Evolutionary conservation across 2,329 filamentous ascomycete species (phyloP), one percentile per base, ranked within the genome.

Genomic region (Colletotrichum destructivum): DNA sequence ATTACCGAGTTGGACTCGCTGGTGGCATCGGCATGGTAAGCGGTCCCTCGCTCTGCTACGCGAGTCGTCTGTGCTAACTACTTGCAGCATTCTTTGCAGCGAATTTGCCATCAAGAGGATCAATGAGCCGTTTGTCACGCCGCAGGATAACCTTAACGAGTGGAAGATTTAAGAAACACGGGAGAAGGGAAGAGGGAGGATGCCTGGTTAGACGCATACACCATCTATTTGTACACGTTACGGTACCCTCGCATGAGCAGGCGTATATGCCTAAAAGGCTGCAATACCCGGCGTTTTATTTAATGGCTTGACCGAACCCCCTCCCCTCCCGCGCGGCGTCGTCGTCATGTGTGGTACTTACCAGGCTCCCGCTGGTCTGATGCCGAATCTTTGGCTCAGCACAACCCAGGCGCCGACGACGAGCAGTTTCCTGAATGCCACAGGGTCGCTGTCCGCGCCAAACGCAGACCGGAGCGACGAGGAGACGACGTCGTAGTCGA

Each of bases 21-120:
- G 76, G 93, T 99, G 73, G 96, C 95, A 55, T 93, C 93, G 71
- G 91, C 94, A 79, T 99, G 95, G 94, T 97, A 82, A 82, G 87
- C 83, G 63, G 8, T 3, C 62, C 46, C 66, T 62, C 46, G 13
- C 5, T 23, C 42, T 5, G 4, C n/a, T 26, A 23, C 18, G 38
- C 55, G 21, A 26, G 11, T 18, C 7, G 11, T n/a, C 7, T 4
- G 2, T 62, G 66, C 77, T 81, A 73, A 79, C 71, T 13, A 51
- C 66, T 23, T 57, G 38, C 76, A 96, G 95, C 86, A 95, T 98
- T 66, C 85, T 99, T 23, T 99, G 96, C 82, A 95, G 95, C 79
- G 96, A 99, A 75, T 90, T 97, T 83, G 96, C 96, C 3, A 97
- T 99, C 78, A 97, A 95, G 84, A 90, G 93, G 78, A 94, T 99